phyloP scores from a whole-genome alignment of 257 asterid species.

The Solanum dulcamara region DNA sequence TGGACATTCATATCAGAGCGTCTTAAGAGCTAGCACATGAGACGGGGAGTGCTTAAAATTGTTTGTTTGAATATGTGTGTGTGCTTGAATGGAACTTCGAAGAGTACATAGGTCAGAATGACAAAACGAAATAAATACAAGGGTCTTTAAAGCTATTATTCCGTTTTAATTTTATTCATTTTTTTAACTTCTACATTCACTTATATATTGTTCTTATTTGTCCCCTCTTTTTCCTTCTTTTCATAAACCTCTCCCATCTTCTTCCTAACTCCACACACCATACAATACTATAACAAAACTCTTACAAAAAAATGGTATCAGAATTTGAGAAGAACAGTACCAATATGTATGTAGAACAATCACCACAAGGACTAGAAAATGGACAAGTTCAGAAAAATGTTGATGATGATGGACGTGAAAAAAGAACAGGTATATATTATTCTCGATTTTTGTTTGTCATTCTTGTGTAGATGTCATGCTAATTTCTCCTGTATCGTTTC shows the following conservation, averaged over 20 bases:
- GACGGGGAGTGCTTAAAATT: background rate
- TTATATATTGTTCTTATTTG: background rate
- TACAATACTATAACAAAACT: background rate
- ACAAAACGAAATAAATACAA: background rate
- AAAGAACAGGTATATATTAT: background rate
- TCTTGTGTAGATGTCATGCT: background rate
- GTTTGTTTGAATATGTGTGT: background rate
- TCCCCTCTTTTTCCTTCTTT: background rate
- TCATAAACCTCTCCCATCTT: background rate
- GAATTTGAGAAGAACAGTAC: background rate
- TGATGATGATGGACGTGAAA: conserved; percentile 3
- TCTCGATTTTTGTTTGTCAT: background rate
- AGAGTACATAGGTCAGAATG: background rate
- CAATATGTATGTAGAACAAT: background rate
- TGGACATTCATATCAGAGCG: background rate
- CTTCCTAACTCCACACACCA: background rate
- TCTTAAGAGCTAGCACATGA: background rate
- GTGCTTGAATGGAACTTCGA: background rate
- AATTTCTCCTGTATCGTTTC: background rate
- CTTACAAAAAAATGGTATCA: background rate
- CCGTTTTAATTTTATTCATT: background rate
- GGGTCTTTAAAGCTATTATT: background rate
- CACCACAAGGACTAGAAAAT: background rate
- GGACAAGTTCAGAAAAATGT: background rate
- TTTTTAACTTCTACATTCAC: background rate